Evolutionary conservation across 352 stramenopile species (phyloP), one percentile per base, ranked within the genome.

Genomic region (Globisporangium cederbergense): DNA sequence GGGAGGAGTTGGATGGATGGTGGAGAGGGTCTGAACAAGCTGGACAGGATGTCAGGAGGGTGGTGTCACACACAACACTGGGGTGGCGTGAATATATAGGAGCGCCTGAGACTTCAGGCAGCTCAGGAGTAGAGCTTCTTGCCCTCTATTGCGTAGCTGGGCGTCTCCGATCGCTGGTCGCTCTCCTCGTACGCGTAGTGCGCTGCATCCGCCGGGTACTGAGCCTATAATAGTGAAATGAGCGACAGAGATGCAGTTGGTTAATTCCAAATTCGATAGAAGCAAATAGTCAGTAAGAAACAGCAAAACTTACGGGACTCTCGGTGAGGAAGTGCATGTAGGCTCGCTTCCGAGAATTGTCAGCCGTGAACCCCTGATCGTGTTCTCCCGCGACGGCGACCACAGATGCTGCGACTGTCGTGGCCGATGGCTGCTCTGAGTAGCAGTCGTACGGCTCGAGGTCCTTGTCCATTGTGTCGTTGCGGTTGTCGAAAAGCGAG

Each of bases 271-370:
- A 9, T 20, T 49, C 16, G 4, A 49, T 49, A 9, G 16, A 34
- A 64, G 8, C 11, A 34, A 4, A 18, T 5, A 10, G 11, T 11
- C 13, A 45, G n/a, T 5, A 14, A 4, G 40, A 25, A 34, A 20
- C 10, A 10, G 36, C 11, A 20, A 14, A n/a, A 78, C 75, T 52
- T 69, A 84, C 76, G 61, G 70, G 54, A 42, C 71, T 70, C 25
- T 93, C 79, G 16, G 78, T 89, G 67, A 90, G 79, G 73, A 90
- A 89, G 64, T 93, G 82, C 77, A 88, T 89, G 74, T 79, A 91
- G 40, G 84, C 73, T 30, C 83, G 81, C 70, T 91, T 93, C 42
- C 81, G 68, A 4, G 83, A 78, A 30, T 67, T 71, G 59, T 71
- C 70, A 36, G 57, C 57, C 3, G 54, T 59, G 45, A 49, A 49